Evolutionary conservation across 257 asterid genomes (phyloP).

Genomic region (Apocynum venetum): DNA sequence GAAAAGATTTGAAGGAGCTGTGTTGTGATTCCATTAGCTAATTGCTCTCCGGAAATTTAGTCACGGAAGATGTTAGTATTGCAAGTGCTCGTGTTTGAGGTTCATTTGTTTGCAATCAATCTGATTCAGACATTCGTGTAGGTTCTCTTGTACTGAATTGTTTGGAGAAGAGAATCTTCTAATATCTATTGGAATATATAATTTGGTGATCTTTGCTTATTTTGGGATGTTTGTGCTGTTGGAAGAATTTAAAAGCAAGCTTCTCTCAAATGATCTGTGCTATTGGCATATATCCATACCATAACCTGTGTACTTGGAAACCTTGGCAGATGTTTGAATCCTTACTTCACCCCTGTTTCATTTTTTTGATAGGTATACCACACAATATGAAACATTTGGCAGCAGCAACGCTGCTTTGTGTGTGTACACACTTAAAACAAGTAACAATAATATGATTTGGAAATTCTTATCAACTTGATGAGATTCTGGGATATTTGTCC

Average conservation of each 20-base stretch:
- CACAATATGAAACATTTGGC: not conserved
- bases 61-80: not conserved
- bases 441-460: no score
- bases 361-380: no score
- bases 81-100: not conserved
- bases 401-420: not conserved
- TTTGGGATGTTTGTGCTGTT: not conserved
- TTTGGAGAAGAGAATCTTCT: not conserved
- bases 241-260: not conserved
- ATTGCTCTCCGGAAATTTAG: not conserved
- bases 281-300: not conserved
- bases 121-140: not conserved
- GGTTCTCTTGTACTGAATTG: not conserved
- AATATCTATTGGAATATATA: not conserved
- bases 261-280: not conserved
- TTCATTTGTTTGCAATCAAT: not conserved
- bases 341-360: not conserved
- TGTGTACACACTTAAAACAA: not conserved
- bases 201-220: not conserved
- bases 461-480: not conserved
- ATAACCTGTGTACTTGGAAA: not conserved
- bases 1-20: not conserved
- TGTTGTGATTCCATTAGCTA: not conserved
- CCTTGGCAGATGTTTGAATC: not conserved
- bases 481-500: no score